Percentiles rank a stretch among this genome's conserved stretches.
Conservation (phyloP, 257 asterid species). For the Plantago elongata region DNA sequence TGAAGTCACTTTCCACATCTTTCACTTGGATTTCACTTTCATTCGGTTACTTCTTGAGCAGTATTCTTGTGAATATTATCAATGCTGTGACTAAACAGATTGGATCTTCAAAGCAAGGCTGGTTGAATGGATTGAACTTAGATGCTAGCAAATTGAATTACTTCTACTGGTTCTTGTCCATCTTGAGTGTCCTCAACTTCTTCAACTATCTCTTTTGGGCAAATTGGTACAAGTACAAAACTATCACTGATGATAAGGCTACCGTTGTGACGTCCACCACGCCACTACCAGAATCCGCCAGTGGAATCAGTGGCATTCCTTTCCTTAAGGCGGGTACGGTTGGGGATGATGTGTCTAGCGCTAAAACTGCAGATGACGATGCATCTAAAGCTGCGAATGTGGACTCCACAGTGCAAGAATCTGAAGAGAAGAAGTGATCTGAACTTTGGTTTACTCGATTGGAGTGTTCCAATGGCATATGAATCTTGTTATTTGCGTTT, state of each 20-base stretch:
- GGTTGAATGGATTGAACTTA: conserved; percentile 59
- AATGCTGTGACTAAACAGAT: conserved; percentile 39
- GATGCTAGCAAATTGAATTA: conserved; percentile 46
- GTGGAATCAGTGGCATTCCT: conserved; percentile 19
- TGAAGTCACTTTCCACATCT: conserved; percentile 78
- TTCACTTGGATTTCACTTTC: conserved; percentile 61
- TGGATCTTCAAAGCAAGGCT: conserved; percentile 46
- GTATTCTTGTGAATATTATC: conserved; percentile 50
- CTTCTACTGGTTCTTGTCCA: conserved; percentile 78
- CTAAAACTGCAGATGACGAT: conserved; percentile 27
- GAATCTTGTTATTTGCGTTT: not conserved
- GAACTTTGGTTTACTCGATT: not conserved
- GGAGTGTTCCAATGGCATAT: conserved; percentile 8
- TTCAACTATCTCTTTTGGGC: conserved; percentile 68
- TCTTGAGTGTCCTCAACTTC: conserved; percentile 59
- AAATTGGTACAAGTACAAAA: conserved; percentile 59
- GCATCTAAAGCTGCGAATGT: conserved; percentile 20
- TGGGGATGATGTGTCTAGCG: conserved; percentile 23
- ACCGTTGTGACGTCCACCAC: conserved; percentile 3
- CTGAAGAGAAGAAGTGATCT: conserved; percentile 19
- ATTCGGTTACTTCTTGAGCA: conserved; percentile 69
- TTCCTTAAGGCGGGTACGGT: conserved; percentile 19
- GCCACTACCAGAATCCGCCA: conserved; percentile 16
- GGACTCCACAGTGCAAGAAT: conserved; percentile 20
- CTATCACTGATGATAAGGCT: conserved; percentile 19